Percentiles rank a stretch among this genome's conserved stretches.
These are phyloP conservation scores for Podila clonocystis DNA, from an alignment of 192 early-diverging fungal species.

Conservation along the genomic window DNA sequence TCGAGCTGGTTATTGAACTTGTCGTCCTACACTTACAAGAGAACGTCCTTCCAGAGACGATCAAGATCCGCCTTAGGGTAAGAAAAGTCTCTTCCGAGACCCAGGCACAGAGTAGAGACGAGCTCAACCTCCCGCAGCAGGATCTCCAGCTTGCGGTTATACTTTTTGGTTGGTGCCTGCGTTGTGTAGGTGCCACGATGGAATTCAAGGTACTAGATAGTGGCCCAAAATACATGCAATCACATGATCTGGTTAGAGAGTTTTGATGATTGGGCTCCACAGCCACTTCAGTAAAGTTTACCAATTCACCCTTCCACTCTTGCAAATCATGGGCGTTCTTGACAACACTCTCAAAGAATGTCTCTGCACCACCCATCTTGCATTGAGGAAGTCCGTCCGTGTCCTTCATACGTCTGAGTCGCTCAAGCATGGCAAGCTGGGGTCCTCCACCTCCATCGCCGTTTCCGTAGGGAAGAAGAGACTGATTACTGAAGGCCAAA, in stretches of 20 bases:
- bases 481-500: constrained; percentile 84
- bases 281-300: constrained; percentile 13
- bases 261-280: no score
- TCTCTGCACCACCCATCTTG: constrained; percentile 77
- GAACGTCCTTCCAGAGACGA: constrained; percentile 87
- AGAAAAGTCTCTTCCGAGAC: constrained; percentile 14
- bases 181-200: constrained; percentile 98
- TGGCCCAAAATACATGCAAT: neutral
- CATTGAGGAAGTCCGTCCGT: constrained; percentile 85
- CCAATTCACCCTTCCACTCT: constrained; percentile 95
- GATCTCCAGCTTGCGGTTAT: constrained; percentile 87
- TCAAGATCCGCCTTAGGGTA: constrained; percentile 85
- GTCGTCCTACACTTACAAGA: constrained; percentile 64
- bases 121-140: constrained; percentile 89
- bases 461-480: constrained; percentile 92
- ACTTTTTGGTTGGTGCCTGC: constrained; percentile 85
- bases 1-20: no score
- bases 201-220: constrained; percentile 89
- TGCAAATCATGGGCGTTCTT: constrained; percentile 72
- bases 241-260: no score
- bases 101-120: constrained; percentile 56
- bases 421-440: constrained; percentile 83
- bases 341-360: constrained; percentile 89
- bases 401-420: constrained; percentile 76
- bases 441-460: constrained; percentile 98